Base-by-base conservation (phyloP, 2,329 filamentous ascomycete species). In the Colletotrichum scovillei region DNA sequence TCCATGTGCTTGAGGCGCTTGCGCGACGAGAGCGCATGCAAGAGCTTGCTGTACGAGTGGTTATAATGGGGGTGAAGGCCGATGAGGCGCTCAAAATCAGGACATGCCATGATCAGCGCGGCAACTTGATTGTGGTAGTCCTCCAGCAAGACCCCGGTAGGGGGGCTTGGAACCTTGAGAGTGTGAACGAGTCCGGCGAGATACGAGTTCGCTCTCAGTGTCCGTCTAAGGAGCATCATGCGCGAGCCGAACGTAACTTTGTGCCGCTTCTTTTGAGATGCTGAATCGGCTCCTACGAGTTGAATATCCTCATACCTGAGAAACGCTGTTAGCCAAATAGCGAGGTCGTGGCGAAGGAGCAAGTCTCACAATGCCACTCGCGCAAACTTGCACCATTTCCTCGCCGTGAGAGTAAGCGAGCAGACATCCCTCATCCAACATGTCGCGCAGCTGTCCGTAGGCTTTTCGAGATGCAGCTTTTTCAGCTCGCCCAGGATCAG, bases 361-460 rank as follows among this genome's bases (percentile, higher is more conserved):
- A 6, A 19, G 4, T 81, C 86, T 84, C 82, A 91, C 84, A 91
- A 78, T 16, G 86, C 86, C 24, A 81, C 80, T 24, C 86, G 85
- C 7, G 88, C 89, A 53, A 85, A 85, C 75, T 85, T 86, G 76
- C 86, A 82, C 82, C 88, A 88, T 76, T 87, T 90, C 74, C 84
- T 85, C 19, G 86, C 88, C 49, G 85, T 83, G 12, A 89, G 69
- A 12, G 86, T 84, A 53, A 91, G 78, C 55, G 85, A 86, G 75
- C 86, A 88, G 35, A 88, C 81, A 76, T 92, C 90, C 62, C 91
- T 85, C 88, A 91, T 91, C 88, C 89, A 91, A 79, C 91, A 92
- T 22, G 91, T 92, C 19, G 89, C 86, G 78, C 91, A 92, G 79
- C 89, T 91, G 42, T 81, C 80, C 75, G 86, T 88, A 3, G 81